Conservation (phyloP, 768 basidiomycete genomes). For the Lyophyllum shimeji region DNA sequence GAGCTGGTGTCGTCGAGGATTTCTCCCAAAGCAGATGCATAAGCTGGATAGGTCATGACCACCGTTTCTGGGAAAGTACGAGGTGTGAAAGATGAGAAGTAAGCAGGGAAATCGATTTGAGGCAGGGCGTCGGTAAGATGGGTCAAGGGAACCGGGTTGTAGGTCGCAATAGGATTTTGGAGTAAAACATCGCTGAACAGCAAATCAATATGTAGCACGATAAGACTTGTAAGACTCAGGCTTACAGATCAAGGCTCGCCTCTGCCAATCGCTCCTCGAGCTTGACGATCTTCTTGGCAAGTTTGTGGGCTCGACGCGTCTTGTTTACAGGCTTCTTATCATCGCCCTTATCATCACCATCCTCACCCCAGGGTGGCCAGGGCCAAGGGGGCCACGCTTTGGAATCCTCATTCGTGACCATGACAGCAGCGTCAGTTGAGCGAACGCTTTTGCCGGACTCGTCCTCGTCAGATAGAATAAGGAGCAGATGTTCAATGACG, state of each 20-base stretch:
- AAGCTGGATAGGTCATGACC: conserved; percentile 82
- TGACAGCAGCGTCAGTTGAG: conserved; percentile 13
- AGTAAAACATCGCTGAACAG: conserved; percentile 57
- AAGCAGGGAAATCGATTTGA: conserved; percentile 80
- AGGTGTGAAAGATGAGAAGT: conserved; percentile 83
- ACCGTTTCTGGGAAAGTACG: conserved; percentile 73
- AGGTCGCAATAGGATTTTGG: conserved; percentile 82
- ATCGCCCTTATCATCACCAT: conserved; percentile 45
- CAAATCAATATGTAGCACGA: neutral
- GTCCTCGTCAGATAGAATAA: conserved; percentile 52
- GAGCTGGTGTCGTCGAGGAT: conserved; percentile 68
- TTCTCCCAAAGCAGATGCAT: conserved; percentile 60
- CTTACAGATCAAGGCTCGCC: conserved; percentile 79
- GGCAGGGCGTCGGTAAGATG: conserved; percentile 70
- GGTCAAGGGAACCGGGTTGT: conserved; percentile 77
- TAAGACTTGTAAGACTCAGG: neutral
- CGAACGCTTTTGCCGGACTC: conserved; percentile 26
- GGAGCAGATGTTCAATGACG: conserved; percentile 68
- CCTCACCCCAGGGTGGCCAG: conserved; percentile 82
- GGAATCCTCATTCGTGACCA: conserved; percentile 36
- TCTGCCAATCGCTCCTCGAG: conserved; percentile 80
- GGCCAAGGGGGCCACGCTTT: conserved; percentile 79
- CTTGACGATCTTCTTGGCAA: conserved; percentile 69
- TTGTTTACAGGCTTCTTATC: conserved; percentile 50
- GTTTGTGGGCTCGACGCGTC: conserved; percentile 53